Evolutionary conservation across 179 eudicot species (phyloP).

Genomic region (Silene coronaria): DNA sequence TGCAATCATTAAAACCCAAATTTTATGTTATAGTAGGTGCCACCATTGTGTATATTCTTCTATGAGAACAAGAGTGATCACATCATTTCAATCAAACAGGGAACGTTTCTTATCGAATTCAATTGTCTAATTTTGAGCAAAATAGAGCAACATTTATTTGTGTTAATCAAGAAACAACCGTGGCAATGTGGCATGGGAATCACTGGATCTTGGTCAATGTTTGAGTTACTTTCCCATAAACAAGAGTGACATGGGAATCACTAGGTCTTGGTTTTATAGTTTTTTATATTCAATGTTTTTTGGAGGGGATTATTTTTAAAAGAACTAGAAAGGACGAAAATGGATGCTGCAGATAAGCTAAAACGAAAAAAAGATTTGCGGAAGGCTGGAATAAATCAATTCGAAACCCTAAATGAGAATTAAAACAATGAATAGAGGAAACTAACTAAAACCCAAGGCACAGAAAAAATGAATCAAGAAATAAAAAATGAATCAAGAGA

Average conservation of each 20-base stretch:
- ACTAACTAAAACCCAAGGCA: background rate
- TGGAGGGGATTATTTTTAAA: no score
- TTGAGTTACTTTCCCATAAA: no score
- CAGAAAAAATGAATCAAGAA: background rate
- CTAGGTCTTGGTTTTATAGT: no score
- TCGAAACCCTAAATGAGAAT: no score
- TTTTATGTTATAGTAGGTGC: background rate
- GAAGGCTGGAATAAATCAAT: no score
- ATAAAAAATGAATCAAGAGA: background rate
- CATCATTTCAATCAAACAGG: background rate
- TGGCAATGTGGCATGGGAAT: background rate
- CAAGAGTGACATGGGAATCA: background rate
- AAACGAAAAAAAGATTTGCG: no score
- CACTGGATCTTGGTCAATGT: background rate
- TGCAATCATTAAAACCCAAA: slow-evolving; percentile 25
- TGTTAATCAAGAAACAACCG: background rate
- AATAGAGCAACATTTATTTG: no score
- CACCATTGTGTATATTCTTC: background rate
- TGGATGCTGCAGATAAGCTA: no score
- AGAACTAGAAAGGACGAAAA: no score
- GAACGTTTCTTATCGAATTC: no score
- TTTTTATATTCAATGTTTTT: no score
- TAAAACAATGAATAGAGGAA: background rate
- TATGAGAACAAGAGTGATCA: background rate
- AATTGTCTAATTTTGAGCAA: no score